These are phyloP conservation scores for Torulaspora microellipsoides DNA, from an alignment of 805 yeast genomes.

Conservation along the genomic window DNA sequence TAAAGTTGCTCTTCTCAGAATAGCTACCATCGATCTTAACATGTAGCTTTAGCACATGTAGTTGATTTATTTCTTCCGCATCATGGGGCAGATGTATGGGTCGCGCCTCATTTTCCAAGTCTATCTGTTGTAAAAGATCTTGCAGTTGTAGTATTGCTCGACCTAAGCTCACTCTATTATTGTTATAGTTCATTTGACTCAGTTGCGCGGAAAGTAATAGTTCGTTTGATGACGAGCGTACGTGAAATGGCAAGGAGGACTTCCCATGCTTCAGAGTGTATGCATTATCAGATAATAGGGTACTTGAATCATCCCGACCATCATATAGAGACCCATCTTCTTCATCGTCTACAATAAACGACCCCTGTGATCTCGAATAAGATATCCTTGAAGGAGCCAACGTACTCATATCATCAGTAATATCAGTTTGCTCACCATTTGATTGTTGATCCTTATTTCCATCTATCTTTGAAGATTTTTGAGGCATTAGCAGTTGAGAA, in stretches of 20 bases:
- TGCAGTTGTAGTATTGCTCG: conserved; percentile 53
- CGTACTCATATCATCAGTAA: conserved; percentile 9
- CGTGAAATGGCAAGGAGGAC: conserved; percentile 5
- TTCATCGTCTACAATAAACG: conserved; percentile 13
- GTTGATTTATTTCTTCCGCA: conserved; percentile 27
- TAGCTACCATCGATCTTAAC: conserved; percentile 28
- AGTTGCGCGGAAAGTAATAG: conserved; percentile 38
- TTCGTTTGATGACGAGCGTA: conserved; percentile 19
- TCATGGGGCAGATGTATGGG: conserved; percentile 60
- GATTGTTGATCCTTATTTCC: background rate
- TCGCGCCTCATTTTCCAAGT: conserved; percentile 51
- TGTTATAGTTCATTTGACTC: conserved; percentile 73
- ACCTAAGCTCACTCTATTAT: conserved; percentile 60
- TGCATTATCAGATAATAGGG: conserved; percentile 10
- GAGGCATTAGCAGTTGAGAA: conserved; percentile 4
- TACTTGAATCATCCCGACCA: conserved; percentile 13
- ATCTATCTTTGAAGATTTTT: background rate
- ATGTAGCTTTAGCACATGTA: conserved; percentile 25
- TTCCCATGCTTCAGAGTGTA: conserved; percentile 6
- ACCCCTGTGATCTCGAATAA: conserved; percentile 16
- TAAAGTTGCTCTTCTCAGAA: conserved; percentile 38
- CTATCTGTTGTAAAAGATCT: conserved; percentile 47
- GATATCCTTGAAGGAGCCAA: conserved; percentile 10
- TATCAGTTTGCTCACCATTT: background rate
- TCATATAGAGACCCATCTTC: conserved; percentile 7